Percentiles rank a stretch among this genome's conserved stretches.
phyloP scores from a whole-genome alignment of 2,329 filamentous ascomycete species.

The Botrytis cinerea region DNA sequence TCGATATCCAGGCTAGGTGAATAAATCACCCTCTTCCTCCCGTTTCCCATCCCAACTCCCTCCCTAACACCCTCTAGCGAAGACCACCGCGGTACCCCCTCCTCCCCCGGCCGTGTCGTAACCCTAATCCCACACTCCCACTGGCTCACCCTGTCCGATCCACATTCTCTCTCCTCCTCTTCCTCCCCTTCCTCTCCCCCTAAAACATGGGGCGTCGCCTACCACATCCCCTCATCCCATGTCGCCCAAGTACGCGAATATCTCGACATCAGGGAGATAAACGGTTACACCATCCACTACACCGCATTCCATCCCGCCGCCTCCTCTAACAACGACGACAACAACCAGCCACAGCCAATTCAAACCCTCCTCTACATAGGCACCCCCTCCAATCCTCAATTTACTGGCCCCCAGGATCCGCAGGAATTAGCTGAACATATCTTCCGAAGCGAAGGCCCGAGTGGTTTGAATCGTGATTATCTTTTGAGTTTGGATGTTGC shows the following conservation, averaged over 20 bases:
- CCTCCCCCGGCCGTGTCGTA: constrained; percentile 84
- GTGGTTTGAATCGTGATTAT: constrained; percentile 89
- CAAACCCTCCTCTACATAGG: constrained; percentile 85
- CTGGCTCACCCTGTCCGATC: constrained; percentile 73
- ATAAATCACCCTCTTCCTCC: not conserved
- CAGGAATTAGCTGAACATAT: constrained; percentile 80
- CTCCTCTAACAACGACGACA: constrained; percentile 38
- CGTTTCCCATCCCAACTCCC: constrained; percentile 10
- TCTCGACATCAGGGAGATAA: constrained; percentile 95
- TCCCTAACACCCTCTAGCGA: constrained; percentile 56
- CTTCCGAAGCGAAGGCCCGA: constrained; percentile 72
- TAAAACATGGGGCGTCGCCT: constrained; percentile 88
- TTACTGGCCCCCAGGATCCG: constrained; percentile 80
- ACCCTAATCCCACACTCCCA: constrained; percentile 84
- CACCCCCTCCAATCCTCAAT: constrained; percentile 89
- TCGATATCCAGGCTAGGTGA: constrained; percentile 41
- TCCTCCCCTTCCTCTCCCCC: constrained; percentile 53
- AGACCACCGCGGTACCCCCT: constrained; percentile 90
- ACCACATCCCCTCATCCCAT: constrained; percentile 72
- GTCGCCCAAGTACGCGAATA: constrained; percentile 84
- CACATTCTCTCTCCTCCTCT: constrained; percentile 39
- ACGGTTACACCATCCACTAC: constrained; percentile 93
- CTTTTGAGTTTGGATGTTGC: constrained; percentile 77
- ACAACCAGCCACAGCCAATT: constrained; percentile 41
- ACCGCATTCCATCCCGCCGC: constrained; percentile 72